These are phyloP conservation scores for Garcia nutans DNA, from an alignment of 345 rosid genomes.

Conservation along the genomic window DNA sequence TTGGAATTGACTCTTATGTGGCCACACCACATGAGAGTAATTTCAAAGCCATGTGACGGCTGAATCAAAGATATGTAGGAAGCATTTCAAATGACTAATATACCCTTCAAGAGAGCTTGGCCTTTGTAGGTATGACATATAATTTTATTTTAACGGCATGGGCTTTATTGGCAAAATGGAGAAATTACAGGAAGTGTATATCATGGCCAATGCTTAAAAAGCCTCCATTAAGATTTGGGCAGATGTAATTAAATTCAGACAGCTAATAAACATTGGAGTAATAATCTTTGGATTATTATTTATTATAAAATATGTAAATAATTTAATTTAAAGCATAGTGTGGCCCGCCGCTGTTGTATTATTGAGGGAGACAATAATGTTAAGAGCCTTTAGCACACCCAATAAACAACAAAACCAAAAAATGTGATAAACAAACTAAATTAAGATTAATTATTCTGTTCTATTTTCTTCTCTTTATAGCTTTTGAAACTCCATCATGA, in stretches of 20 bases:
- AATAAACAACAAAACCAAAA: conserved; percentile 24
- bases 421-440: conserved; percentile 29
- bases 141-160: neutral
- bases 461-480: too few species aligned
- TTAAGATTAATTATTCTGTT: conserved; percentile 7
- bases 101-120: conserved; percentile 22
- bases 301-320: neutral
- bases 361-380: conserved; percentile 37
- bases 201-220: conserved; percentile 30
- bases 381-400: conserved; percentile 15
- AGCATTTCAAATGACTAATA: conserved; percentile 10
- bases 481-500: neutral
- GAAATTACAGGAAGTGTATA: conserved; percentile 21
- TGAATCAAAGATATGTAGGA: conserved; percentile 25
- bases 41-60: conserved; percentile 45
- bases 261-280: conserved; percentile 33
- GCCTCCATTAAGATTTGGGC: conserved; percentile 41
- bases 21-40: conserved; percentile 49
- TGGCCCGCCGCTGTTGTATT: conserved; percentile 24
- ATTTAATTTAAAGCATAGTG: conserved; percentile 8
- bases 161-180: conserved; percentile 17
- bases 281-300: conserved; percentile 16
- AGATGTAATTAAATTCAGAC: conserved; percentile 39
- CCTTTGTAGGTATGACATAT: neutral
- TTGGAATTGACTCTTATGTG: conserved; percentile 40